These are phyloP conservation scores for Euphorbia schlechtendalii DNA, from an alignment of 441 rosid genomes.

Conservation along the genomic window DNA sequence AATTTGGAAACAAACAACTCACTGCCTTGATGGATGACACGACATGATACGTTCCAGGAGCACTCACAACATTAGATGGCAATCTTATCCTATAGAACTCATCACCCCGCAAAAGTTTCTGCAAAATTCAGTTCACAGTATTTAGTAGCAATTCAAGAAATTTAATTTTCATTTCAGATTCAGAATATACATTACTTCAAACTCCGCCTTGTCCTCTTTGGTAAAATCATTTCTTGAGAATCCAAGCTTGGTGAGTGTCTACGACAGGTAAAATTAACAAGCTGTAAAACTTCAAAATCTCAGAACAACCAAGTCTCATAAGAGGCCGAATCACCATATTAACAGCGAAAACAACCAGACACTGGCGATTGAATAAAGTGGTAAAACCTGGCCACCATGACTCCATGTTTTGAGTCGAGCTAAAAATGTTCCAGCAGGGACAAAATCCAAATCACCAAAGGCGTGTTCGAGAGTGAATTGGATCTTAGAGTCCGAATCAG, in stretches of 20 bases:
- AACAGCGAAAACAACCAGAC: neutral
- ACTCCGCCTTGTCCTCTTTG: conserved; percentile 49
- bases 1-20: conserved; percentile 24
- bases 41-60: conserved; percentile 67
- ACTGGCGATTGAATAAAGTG: neutral
- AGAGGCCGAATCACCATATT: neutral
- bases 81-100: conserved; percentile 81
- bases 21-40: conserved; percentile 88
- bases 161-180: neutral
- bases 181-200: conserved; percentile 39
- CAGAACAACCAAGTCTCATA: neutral
- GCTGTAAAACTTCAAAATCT: neutral
- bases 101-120: conserved; percentile 68
- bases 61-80: conserved; percentile 75
- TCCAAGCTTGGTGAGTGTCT: conserved; percentile 84
- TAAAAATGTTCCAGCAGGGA: too few relatives aligned
- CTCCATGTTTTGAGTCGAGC: conserved; percentile 81
- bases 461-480: conserved; percentile 89
- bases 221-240: conserved; percentile 66
- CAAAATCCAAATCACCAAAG: conserved; percentile 77
- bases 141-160: conserved; percentile 5
- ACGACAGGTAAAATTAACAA: conserved; percentile 6
- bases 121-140: conserved; percentile 22
- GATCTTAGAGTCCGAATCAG: conserved; percentile 82
- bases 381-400: conserved; percentile 70